These are phyloP conservation scores for Vigna nakashimae DNA, from an alignment of 306 rosid species.

Conservation along the genomic window DNA sequence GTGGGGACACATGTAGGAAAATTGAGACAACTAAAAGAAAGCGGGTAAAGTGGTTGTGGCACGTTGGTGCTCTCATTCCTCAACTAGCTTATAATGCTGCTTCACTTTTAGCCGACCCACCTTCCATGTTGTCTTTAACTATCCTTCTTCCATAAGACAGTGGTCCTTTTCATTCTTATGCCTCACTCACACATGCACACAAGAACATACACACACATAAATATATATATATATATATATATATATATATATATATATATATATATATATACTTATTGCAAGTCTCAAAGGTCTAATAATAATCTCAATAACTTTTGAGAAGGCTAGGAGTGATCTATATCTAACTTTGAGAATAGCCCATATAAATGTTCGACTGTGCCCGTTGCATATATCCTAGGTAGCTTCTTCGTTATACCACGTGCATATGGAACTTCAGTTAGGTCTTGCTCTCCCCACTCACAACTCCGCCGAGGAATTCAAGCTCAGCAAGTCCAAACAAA, in stretches of 20 bases:
- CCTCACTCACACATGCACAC: conserved; percentile 48
- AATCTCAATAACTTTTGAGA: conserved; percentile 30
- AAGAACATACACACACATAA: neutral
- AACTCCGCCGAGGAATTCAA: conserved; percentile 42
- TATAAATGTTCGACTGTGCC: no score
- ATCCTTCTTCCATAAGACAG: conserved; percentile 59
- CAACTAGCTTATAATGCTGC: conserved; percentile 69
- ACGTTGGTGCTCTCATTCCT: conserved; percentile 59
- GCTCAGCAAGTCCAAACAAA: conserved; percentile 8
- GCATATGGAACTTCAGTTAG: conserved; percentile 76
- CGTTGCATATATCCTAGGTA: no score
- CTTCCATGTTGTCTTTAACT: conserved; percentile 67
- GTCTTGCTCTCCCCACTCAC: conserved; percentile 54
- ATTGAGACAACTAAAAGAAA: conserved; percentile 41
- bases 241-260: neutral
- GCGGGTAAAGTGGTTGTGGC: conserved; percentile 49
- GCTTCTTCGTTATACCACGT: conserved; percentile 24
- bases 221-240: no score
- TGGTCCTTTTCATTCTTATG: conserved; percentile 53
- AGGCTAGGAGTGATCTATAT: no score
- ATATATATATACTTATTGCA: conserved; percentile 8
- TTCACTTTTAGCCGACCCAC: conserved; percentile 84
- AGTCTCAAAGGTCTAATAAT: conserved; percentile 42
- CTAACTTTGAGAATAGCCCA: no score
- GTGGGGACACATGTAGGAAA: conserved; percentile 43